Base-by-base conservation (phyloP, 1,284 basidiomycete genomes). In the Peniophora sp. region DNA sequence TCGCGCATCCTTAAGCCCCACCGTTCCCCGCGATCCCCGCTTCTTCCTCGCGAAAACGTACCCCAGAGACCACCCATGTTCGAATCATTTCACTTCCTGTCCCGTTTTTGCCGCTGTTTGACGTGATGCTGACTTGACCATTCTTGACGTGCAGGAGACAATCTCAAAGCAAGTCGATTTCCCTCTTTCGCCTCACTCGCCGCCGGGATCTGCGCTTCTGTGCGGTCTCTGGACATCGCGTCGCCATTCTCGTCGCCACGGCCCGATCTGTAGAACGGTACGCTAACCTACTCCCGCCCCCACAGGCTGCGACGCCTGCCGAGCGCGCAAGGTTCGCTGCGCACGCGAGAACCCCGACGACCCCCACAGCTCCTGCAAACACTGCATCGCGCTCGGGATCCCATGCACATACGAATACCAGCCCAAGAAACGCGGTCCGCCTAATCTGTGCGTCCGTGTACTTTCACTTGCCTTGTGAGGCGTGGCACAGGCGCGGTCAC, bases 361-460 rank as follows among this genome's bases (percentile, higher is more conserved):
- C 62, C 72, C 76, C 17, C 85, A 82, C 64, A 79, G 80, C 57
- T 75, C 83, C 20, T 88, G 88, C 83, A 88, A 88, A 59, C 89
- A 92, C 62, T 93, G 89, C 64, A 74, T 84, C 57, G 79, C 88
- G 1, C 80, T 93, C 42, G 85, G 82, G 34, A 87, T 92, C 51
- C 78, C 84, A 12, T 93, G 90, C 65, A 92, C 89, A 0, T 94
- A 92, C 60, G 87, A 92, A 60, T 93, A 93, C 64, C 88, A 89
- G 66, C 91, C 91, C 15, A 92, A 92, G 74, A 93, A 93, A 67
- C 75, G 91, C 52, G 91, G 91, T 0, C 91, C 91, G 3, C 91
- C 90, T 1, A 93, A 93, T 66, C 72, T 92, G 88, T 92, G 64
- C 68, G 82, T 72, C 22, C 34, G 27, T 56, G 27, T 32, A 32